A percentile compares a stretch with the other conserved stretches of the same genome.
These are phyloP conservation scores for Talaromyces funiculosus DNA, from an alignment of 2,329 filamentous ascomycete genomes.

Conservation along the genomic window DNA sequence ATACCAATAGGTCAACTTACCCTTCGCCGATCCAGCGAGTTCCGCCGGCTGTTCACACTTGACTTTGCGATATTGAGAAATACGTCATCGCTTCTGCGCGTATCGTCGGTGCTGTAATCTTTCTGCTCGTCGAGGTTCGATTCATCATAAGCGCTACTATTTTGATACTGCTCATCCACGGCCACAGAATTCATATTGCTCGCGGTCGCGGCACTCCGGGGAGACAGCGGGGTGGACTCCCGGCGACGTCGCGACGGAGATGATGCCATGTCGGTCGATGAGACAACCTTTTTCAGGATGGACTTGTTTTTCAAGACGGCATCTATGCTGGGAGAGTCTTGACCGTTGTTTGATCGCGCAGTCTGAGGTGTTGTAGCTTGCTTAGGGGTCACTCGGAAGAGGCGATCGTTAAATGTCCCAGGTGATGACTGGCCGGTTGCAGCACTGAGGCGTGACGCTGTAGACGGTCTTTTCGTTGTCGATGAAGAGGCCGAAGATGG, in stretches of 20 bases:
- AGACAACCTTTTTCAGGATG: conserved; percentile 12
- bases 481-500: conserved; percentile 32
- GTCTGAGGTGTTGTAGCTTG: conserved; percentile 17
- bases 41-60: conserved; percentile 31
- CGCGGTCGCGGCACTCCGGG: conserved; percentile 17
- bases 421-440: background rate
- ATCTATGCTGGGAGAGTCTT: conserved; percentile 19
- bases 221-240: conserved; percentile 17
- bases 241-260: conserved; percentile 21
- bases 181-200: conserved; percentile 27
- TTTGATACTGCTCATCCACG: conserved; percentile 3
- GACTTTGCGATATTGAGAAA: conserved; percentile 44
- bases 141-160: background rate
- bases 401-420: conserved; percentile 5
- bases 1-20: conserved; percentile 24
- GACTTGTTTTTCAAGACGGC: conserved; percentile 21
- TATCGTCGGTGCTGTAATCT: conserved; percentile 32
- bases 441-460: conserved; percentile 35
- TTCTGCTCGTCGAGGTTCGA: conserved; percentile 22
- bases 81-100: conserved; percentile 39
- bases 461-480: conserved; percentile 36
- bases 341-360: conserved; percentile 8
- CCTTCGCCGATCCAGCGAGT: conserved; percentile 36
- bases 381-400: conserved; percentile 15
- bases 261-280: conserved; percentile 1